These are phyloP conservation scores for Quercus parvula DNA, from an alignment of 306 rosid species.

Conservation along the genomic window DNA sequence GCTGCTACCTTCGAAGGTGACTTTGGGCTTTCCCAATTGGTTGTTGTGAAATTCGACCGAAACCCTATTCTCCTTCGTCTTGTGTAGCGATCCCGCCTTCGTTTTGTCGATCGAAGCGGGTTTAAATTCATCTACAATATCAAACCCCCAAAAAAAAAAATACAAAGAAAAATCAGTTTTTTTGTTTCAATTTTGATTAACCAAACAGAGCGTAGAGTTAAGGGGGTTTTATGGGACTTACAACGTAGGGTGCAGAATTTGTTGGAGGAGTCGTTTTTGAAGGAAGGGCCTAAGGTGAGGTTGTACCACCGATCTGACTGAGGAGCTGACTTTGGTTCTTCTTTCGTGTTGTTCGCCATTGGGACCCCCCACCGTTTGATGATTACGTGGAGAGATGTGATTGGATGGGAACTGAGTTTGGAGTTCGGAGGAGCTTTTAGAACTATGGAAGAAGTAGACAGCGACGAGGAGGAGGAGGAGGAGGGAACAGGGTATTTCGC, in stretches of 20 bases:
- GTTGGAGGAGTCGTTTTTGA: constrained; percentile 73
- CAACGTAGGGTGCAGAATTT: constrained; percentile 91
- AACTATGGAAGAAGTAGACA: neutral
- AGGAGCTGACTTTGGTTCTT: constrained; percentile 86
- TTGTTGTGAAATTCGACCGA: constrained; percentile 86
- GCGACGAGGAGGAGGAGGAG: too few species aligned
- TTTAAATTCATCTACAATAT: constrained; percentile 72
- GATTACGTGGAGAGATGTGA: constrained; percentile 22
- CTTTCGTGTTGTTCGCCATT: constrained; percentile 75
- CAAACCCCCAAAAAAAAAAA: neutral
- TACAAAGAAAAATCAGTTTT: too few species aligned
- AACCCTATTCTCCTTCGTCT: constrained; percentile 81
- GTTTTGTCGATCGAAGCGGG: constrained; percentile 90
- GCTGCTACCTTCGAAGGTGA: constrained; percentile 79
- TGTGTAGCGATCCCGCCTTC: constrained; percentile 64
- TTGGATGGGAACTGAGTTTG: neutral
- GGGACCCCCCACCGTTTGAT: neutral
- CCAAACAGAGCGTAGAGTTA: neutral
- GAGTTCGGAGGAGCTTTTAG: neutral
- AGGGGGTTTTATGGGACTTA: constrained; percentile 25
- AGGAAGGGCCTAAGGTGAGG: constrained; percentile 77
- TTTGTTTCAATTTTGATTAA: neutral
- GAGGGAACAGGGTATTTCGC: too few species aligned
- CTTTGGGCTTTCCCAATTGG: constrained; percentile 85
- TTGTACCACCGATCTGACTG: constrained; percentile 78